phyloP scores from a whole-genome alignment of 208 protist genomes.

The Trypanosoma boissoni region DNA sequence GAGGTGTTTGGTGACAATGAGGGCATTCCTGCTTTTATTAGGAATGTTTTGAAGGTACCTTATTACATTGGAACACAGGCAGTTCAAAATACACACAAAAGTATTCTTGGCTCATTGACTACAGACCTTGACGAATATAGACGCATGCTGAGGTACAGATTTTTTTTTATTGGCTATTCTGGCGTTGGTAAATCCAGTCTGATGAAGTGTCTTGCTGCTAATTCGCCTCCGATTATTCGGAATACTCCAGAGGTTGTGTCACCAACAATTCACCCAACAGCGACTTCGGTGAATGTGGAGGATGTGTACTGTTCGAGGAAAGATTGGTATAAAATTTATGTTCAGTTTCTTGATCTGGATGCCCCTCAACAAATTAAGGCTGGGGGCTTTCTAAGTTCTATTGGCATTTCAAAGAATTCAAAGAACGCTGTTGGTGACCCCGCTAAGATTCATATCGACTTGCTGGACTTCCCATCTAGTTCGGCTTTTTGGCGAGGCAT shows the following conservation, averaged over 20 bases:
- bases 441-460: conserved; percentile 27
- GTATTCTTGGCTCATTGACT: conserved; percentile 25
- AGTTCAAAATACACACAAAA: conserved; percentile 24
- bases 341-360: conserved; percentile 28
- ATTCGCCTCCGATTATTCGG: conserved; percentile 22
- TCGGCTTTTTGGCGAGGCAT: conserved; percentile 21
- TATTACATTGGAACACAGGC: conserved; percentile 24
- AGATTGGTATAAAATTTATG: conserved; percentile 26
- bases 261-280: conserved; percentile 24
- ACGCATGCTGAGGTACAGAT: conserved; percentile 20
- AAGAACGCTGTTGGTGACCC: conserved; percentile 25
- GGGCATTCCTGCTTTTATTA: conserved; percentile 24
- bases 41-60: conserved; percentile 19
- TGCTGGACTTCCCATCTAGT: conserved; percentile 24
- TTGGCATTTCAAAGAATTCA: conserved; percentile 21
- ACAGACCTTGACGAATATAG: conserved; percentile 32
- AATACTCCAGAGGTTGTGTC: conserved; percentile 25
- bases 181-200: conserved; percentile 24
- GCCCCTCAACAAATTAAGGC: conserved; percentile 16
- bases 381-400: conserved; percentile 22
- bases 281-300: conserved; percentile 17
- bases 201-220: conserved; percentile 17
- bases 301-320: conserved; percentile 19
- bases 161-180: conserved; percentile 23
- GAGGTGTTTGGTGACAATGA: conserved; percentile 26